Percentiles rank a stretch among this genome's conserved stretches.
Conservation (phyloP, 2,329 filamentous ascomycete genomes). For the Achaetomium macrosporum region DNA sequence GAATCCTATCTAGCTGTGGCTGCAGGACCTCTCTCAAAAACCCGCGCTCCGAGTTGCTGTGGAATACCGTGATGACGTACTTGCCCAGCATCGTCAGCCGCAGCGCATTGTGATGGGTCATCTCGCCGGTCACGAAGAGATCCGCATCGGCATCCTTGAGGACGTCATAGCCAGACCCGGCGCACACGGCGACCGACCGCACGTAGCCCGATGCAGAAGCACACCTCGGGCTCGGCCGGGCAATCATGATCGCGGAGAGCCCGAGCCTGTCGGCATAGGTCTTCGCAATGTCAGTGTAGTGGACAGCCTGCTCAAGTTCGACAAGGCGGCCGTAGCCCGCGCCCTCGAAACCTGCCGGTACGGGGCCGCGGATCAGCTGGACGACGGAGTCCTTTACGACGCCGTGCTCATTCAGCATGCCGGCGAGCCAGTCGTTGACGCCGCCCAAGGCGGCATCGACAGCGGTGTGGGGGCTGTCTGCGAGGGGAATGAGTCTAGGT, state of each 20-base stretch:
- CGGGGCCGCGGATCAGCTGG: conserved; percentile 38
- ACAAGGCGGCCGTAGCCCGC: conserved; percentile 50
- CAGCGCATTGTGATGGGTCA: conserved; percentile 88
- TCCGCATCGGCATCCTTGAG: conserved; percentile 67
- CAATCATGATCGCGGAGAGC: conserved; percentile 42
- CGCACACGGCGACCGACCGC: conserved; percentile 76
- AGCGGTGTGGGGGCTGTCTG: conserved; percentile 83
- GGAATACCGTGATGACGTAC: conserved; percentile 78
- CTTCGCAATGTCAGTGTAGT: conserved; percentile 40
- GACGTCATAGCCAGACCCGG: conserved; percentile 77
- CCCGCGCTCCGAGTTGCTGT: conserved; percentile 85
- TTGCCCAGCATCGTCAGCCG: conserved; percentile 78
- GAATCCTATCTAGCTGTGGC: conserved; percentile 53
- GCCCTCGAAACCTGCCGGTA: conserved; percentile 39
- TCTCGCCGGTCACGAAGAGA: conserved; percentile 82
- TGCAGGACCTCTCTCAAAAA: conserved; percentile 71
- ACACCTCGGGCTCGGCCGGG: conserved; percentile 19
- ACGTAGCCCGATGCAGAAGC: conserved; percentile 25
- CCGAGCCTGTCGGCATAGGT: conserved; percentile 62
- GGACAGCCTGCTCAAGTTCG: conserved; percentile 35
- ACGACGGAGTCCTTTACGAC: conserved; percentile 33
- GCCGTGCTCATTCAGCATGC: conserved; percentile 54
- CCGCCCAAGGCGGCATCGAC: conserved; percentile 81
- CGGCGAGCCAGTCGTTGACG: conserved; percentile 89
- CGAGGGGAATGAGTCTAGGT: not conserved